These are phyloP conservation scores for Ceratocystis smalleyi DNA, from an alignment of 2,329 filamentous ascomycete species.

Conservation along the genomic window DNA sequence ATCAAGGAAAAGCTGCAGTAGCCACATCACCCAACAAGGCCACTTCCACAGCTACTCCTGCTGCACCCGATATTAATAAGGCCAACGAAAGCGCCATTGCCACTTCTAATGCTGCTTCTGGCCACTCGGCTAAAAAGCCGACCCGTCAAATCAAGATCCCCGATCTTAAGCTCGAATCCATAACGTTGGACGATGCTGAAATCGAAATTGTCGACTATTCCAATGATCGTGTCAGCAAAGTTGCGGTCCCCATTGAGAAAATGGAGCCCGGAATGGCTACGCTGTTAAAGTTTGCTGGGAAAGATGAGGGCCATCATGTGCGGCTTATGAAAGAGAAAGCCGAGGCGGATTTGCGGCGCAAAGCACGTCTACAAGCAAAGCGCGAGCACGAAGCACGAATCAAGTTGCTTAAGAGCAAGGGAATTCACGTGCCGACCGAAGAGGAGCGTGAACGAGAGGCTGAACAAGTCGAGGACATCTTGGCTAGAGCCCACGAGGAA, in stretches of 20 bases:
- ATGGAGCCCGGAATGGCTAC: slow-evolving; percentile 45
- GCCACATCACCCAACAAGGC: too few relatives aligned
- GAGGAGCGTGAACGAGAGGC: slow-evolving; percentile 76
- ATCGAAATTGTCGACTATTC: slow-evolving; percentile 47
- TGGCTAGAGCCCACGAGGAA: slow-evolving; percentile 70
- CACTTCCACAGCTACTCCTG: slow-evolving; percentile 16
- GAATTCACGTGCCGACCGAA: slow-evolving; percentile 64
- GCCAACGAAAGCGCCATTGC: slow-evolving; percentile 22
- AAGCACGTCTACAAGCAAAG: slow-evolving; percentile 66
- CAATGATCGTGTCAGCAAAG: slow-evolving; percentile 18
- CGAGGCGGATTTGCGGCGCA: slow-evolving; percentile 49
- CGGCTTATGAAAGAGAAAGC: slow-evolving; percentile 38
- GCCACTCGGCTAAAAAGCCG: slow-evolving; percentile 16
- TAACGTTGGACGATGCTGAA: slow-evolving; percentile 35
- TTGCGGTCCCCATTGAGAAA: slow-evolving; percentile 19
- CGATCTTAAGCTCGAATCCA: slow-evolving; percentile 20
- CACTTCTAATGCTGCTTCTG: slow-evolving; percentile 17
- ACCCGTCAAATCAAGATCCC: slow-evolving; percentile 22
- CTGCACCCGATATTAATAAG: too few relatives aligned
- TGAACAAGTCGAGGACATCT: slow-evolving; percentile 71
- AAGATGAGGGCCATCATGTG: slow-evolving; percentile 23
- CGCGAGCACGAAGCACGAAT: slow-evolving; percentile 63
- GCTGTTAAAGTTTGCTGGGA: slow-evolving; percentile 22
- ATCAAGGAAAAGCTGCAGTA: background rate
- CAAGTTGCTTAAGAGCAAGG: slow-evolving; percentile 60